Percentiles rank a stretch among this genome's conserved stretches.
These are phyloP conservation scores for Fagus crenata DNA, from an alignment of 306 rosid genomes.

Conservation along the genomic window DNA sequence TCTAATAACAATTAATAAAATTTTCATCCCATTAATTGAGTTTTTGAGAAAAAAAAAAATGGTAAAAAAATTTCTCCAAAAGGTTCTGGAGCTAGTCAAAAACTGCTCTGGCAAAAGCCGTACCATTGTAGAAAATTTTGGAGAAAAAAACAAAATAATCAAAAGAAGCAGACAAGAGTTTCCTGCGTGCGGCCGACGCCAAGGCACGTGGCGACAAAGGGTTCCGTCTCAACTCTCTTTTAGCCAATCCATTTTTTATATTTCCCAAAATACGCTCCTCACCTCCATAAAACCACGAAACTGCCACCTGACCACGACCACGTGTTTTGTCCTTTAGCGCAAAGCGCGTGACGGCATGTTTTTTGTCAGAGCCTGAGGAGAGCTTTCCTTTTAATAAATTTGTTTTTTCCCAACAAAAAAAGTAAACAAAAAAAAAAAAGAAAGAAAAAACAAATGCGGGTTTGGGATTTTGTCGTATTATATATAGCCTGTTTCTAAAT, in stretches of 20 bases:
- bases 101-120: slow-evolving; percentile 7
- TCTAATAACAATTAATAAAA: too few relatives aligned
- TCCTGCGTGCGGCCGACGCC: slow-evolving; percentile 80
- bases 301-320: slow-evolving; percentile 48
- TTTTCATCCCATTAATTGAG: too few relatives aligned
- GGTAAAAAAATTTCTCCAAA: not conserved
- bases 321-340: slow-evolving; percentile 59
- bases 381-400: not conserved
- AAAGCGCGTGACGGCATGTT: slow-evolving; percentile 66
- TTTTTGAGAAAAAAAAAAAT: not conserved
- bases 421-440: not conserved
- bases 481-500: slow-evolving; percentile 30
- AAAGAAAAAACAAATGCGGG: slow-evolving; percentile 16
- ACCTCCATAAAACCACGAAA: not conserved
- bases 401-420: too few relatives aligned
- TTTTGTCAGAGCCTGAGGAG: slow-evolving; percentile 50
- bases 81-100: slow-evolving; percentile 34
- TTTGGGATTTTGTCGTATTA: slow-evolving; percentile 66
- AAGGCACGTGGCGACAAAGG: slow-evolving; percentile 80
- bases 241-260: not conserved
- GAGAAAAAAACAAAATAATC: slow-evolving; percentile 7
- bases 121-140: slow-evolving; percentile 1
- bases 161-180: slow-evolving; percentile 34
- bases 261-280: slow-evolving; percentile 30
- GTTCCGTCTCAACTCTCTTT: slow-evolving; percentile 42